Percentiles rank a stretch among this genome's conserved stretches.
These are phyloP conservation scores for Hypoxylon rickii DNA, from an alignment of 495 filamentous ascomycete species.

Conservation along the genomic window DNA sequence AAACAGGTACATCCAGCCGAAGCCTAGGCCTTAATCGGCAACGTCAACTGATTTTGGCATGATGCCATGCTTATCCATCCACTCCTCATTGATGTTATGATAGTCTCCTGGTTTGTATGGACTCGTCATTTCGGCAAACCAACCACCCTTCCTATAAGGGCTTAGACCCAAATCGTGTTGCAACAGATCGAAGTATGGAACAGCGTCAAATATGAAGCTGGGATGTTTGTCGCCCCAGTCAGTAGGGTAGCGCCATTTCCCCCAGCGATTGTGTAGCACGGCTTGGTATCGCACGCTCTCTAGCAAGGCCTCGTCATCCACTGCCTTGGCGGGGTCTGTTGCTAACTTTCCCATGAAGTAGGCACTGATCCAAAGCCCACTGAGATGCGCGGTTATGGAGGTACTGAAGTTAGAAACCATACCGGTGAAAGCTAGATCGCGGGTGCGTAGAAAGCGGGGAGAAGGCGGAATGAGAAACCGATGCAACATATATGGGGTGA, in stretches of 20 bases:
- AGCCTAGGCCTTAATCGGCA: too few relatives aligned
- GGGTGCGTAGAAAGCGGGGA: slow-evolving; percentile 50
- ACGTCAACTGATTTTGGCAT: too few relatives aligned
- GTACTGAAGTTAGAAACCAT: slow-evolving; percentile 66
- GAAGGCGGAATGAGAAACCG: slow-evolving; percentile 73
- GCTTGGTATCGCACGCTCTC: slow-evolving; percentile 55
- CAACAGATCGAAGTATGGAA: slow-evolving; percentile 77
- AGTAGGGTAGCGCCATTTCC: too few relatives aligned
- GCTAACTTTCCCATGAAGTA: slow-evolving; percentile 54
- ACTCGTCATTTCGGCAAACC: slow-evolving; percentile 55
- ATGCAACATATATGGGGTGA: slow-evolving; percentile 58
- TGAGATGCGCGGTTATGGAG: slow-evolving; percentile 64
- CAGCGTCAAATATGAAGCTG: slow-evolving; percentile 74
- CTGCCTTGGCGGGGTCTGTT: slow-evolving; percentile 22
- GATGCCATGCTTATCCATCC: slow-evolving; percentile 34
- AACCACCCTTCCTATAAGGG: slow-evolving; percentile 48
- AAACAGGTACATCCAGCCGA: too few relatives aligned
- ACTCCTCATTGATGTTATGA: slow-evolving; percentile 62
- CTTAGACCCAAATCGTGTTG: slow-evolving; percentile 65
- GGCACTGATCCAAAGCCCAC: slow-evolving; percentile 74
- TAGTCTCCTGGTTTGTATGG: slow-evolving; percentile 67
- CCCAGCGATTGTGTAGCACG: slow-evolving; percentile 69
- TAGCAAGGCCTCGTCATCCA: slow-evolving; percentile 35
- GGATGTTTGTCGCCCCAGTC: slow-evolving; percentile 66
- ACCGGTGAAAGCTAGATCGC: slow-evolving; percentile 70